A percentile compares a stretch with the other conserved stretches of the same genome.
These are phyloP conservation scores for Cotoneaster glaucophyllus DNA, from an alignment of 306 rosid genomes.

Conservation along the genomic window DNA sequence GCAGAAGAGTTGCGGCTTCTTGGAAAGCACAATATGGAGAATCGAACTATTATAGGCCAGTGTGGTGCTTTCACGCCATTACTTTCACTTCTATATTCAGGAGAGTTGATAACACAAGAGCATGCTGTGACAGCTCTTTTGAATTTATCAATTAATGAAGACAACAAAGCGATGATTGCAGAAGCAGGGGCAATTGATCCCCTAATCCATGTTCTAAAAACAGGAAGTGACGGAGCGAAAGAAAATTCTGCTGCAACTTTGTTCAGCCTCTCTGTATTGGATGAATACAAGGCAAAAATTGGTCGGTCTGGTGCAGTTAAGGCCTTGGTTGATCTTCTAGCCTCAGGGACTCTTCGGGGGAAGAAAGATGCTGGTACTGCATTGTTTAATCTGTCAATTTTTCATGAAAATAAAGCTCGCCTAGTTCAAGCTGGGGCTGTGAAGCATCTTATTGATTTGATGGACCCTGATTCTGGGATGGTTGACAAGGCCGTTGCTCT, in stretches of 20 bases:
- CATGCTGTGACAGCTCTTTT: slow-evolving; percentile 91
- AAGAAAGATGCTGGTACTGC: slow-evolving; percentile 98
- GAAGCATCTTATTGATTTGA: slow-evolving; percentile 61
- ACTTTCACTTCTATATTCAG: slow-evolving; percentile 63
- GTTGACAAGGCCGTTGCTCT: slow-evolving; percentile 90
- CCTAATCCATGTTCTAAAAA: slow-evolving; percentile 68
- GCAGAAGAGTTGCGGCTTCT: slow-evolving; percentile 86
- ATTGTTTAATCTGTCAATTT: slow-evolving; percentile 76
- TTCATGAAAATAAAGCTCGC: slow-evolving; percentile 85
- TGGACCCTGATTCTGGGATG: slow-evolving; percentile 71
- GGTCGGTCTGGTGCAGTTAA: slow-evolving; percentile 89
- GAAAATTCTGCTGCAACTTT: slow-evolving; percentile 92
- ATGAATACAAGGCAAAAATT: slow-evolving; percentile 70
- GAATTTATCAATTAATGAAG: slow-evolving; percentile 72
- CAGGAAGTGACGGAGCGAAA: slow-evolving; percentile 71
- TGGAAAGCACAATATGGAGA: slow-evolving; percentile 70
- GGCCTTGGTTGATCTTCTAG: slow-evolving; percentile 81
- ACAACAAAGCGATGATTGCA: slow-evolving; percentile 70
- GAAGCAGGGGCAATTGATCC: slow-evolving; percentile 82
- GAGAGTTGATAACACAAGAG: slow-evolving; percentile 59
- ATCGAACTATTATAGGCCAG: slow-evolving; percentile 63
- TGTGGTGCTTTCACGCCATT: slow-evolving; percentile 61
- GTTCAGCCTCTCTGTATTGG: slow-evolving; percentile 80
- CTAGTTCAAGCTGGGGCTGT: slow-evolving; percentile 92
- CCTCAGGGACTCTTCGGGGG: slow-evolving; percentile 77